Conservation (phyloP, 2,329 filamentous ascomycete species). For the Trichoderma sp. region DNA sequence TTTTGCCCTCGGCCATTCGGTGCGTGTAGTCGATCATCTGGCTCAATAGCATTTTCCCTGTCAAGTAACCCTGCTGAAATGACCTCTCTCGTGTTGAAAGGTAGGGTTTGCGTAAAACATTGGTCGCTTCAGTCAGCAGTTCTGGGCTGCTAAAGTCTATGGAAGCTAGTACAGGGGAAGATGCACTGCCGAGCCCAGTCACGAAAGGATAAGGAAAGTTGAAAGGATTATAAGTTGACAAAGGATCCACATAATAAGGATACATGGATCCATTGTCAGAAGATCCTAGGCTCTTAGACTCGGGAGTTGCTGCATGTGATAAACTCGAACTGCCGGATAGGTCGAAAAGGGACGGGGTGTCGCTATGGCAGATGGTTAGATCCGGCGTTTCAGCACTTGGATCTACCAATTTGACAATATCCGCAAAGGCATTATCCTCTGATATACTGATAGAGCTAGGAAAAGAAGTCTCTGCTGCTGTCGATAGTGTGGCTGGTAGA, state of each 20-base stretch:
- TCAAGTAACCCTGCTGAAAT: background rate
- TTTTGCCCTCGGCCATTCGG: background rate
- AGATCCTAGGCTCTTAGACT: background rate
- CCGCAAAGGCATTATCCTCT: background rate
- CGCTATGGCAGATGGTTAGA: background rate
- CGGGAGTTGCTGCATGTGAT: background rate
- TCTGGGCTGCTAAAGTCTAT: background rate
- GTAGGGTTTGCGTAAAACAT: background rate
- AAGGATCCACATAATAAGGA: background rate
- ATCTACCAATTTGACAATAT: background rate
- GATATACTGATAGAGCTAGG: background rate
- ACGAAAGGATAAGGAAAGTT: background rate
- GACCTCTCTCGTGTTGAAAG: conserved; percentile 3
- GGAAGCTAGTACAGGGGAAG: background rate
- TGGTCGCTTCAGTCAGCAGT: background rate
- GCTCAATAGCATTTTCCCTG: conserved; percentile 3
- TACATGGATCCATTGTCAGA: background rate
- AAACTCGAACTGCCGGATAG: background rate
- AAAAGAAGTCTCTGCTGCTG: background rate
- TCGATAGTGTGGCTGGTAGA: background rate
- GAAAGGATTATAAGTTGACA: background rate
- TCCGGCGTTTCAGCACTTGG: background rate
- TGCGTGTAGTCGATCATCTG: conserved; percentile 9
- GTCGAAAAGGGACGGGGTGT: background rate
- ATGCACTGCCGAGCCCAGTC: background rate